Evolutionary conservation across 345 rosid species (phyloP).

Genomic region (Psidium friedrichsthalianum): DNA sequence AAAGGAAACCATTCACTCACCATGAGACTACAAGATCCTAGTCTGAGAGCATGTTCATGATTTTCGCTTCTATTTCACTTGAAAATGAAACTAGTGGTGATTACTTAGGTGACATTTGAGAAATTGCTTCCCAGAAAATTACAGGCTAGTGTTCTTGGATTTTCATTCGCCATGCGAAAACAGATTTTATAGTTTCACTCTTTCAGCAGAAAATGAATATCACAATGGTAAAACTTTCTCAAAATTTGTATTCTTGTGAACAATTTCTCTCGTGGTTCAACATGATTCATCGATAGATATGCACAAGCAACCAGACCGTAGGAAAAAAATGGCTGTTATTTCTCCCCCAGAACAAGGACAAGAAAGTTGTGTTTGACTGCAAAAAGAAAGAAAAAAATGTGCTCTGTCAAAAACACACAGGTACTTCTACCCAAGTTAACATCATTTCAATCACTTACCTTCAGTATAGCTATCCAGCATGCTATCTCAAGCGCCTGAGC

Average conservation of each 20-base stretch:
- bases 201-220: not conserved
- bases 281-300: not conserved
- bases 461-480: constrained; percentile 86
- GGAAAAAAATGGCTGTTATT: not conserved
- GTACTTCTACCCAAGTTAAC: not conserved
- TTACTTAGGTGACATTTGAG: not conserved
- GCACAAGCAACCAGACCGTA: not conserved
- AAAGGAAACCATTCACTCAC: not conserved
- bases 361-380: not conserved
- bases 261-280: not conserved
- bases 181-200: not conserved
- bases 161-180: not conserved
- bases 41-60: not conserved
- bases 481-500: constrained; percentile 98
- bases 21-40: not conserved
- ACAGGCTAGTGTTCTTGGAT: not conserved
- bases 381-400: not conserved
- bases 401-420: not conserved
- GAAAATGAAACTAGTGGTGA: not conserved
- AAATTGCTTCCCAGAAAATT: not conserved
- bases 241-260: not conserved
- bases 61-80: not conserved
- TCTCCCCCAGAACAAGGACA: not conserved
- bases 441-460: constrained; percentile 25
- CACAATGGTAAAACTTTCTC: not conserved